Evolutionary conservation across 2,329 filamentous ascomycete species (phyloP).

Genomic region (Juglanconis oblonga): DNA sequence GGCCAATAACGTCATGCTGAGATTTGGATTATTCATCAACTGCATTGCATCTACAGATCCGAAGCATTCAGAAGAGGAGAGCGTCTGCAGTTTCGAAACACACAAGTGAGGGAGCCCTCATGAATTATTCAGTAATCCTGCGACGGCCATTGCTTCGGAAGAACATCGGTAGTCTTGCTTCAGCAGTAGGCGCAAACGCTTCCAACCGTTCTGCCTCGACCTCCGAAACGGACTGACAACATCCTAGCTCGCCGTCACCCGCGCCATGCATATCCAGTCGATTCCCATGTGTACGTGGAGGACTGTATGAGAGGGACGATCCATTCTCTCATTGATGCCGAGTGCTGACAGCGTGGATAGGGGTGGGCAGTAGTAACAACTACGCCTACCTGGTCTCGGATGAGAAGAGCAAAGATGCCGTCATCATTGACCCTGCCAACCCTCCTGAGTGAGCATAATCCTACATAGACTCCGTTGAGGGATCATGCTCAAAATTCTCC

Average conservation of each 20-base stretch:
- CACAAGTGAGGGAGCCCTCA: conserved; percentile 22
- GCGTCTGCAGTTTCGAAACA: background rate
- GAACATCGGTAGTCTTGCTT: conserved; percentile 28
- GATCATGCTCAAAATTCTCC: background rate
- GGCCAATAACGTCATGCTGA: conserved; percentile 19
- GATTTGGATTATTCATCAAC: conserved; percentile 16
- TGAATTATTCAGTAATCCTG: conserved; percentile 42
- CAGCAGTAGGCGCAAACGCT: conserved; percentile 26
- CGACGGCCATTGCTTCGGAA: conserved; percentile 32
- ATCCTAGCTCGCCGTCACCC: conserved; percentile 31
- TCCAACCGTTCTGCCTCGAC: background rate
- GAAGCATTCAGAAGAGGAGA: conserved; percentile 6
- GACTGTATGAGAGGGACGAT: background rate
- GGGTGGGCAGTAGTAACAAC: conserved; percentile 76
- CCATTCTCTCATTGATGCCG: background rate
- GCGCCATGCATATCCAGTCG: conserved; percentile 79
- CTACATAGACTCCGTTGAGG: background rate
- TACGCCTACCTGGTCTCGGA: conserved; percentile 82
- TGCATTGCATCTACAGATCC: background rate
- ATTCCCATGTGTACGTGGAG: conserved; percentile 80
- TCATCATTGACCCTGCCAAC: conserved; percentile 78
- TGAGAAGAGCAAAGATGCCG: conserved; percentile 72
- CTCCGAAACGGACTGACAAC: background rate
- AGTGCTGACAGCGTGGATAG: conserved; percentile 36
- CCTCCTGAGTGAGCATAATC: conserved; percentile 63